Base-by-base conservation (phyloP, 2,329 filamentous ascomycete genomes). In the Coleophoma cylindrospora region DNA sequence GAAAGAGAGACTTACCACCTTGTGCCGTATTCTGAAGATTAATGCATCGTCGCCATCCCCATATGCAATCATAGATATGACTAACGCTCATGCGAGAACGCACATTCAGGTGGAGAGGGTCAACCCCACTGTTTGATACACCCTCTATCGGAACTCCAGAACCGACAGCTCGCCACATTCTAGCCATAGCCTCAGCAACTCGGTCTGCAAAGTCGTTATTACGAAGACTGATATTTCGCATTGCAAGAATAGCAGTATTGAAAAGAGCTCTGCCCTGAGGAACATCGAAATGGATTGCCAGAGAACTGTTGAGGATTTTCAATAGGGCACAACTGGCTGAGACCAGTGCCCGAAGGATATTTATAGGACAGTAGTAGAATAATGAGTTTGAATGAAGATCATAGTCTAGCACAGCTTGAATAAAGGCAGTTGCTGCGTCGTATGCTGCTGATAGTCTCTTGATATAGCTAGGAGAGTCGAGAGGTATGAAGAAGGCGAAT, bases 11-110 rank as follows among this genome's bases (percentile, higher is more conserved):
- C 41, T 38, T 38, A 38, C 36, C 14, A 13, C 36, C 15, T 38
- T n/a, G 36, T 14, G 36, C 41, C 12, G 19, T 22, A 32, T 33
- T 33, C n/a, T 44, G 41, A 4, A 22, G 19, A n/a, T 14, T 17
- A 15, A 44, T 44, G 7, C 41, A 27, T 15, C 41, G 76, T 52
- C 81, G 74, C 83, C 83, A 87, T 50, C 81, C 74, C 81, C 82
- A 86, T 19, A 86, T 80, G n/a, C 79, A 82, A 64, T 87, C 83
- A 59, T 80, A 86, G 1, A 86, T 74, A 14, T 86, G 72, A 38
- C 80, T 84, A 72, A 86, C 81, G 57, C 81, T 84, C 75, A 84
- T 85, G 12, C 83, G 74, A 52, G 80, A 84, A 32, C 81, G 76
- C 27, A 86, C 79, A 55, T 80, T 83, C n/a, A 87, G 70, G 53